Evolutionary conservation across 2,329 filamentous ascomycete species (phyloP), one percentile per base, ranked within the genome.

Genomic region (Colletotrichum horii): DNA sequence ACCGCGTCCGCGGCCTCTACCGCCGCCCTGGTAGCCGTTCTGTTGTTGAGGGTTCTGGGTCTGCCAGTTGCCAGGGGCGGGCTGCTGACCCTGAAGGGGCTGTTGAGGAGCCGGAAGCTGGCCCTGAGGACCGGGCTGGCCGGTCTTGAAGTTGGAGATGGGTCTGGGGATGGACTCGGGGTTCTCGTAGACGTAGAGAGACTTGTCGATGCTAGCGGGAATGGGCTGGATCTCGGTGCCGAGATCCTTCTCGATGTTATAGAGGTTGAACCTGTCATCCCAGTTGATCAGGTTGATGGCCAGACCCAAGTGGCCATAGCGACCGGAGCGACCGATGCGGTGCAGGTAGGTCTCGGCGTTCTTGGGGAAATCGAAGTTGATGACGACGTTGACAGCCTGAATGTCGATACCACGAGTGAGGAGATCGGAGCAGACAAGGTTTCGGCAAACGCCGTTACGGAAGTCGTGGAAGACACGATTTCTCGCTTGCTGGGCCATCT

Each of bases 401-500:
- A 99, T 99, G 87, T 99, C 97, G 82, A 99, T 99, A 92, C 97
- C 97, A 87, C 97, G 96, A 78, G 97, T 99, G 78, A 99, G 91
- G 52, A 99, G 90, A 87, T 99, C 97, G 4, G 97, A 99, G 87
- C 97, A 99, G 78, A 99, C 97, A 48, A 99, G 92, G 84, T 99
- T 99, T 81, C 97, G 95, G 89, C 96, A 98, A 69, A 98, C 96
- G 74, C 97, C 97, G 81, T 98, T 98, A 80, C 97, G 94, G 90
- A 99, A 99, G 84, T 99, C 97, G 87, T 99, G 97, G 89, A 99
- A 99, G 76, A 99, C 97, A 75, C 97, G 95, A 87, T 99, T 99
- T 80, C 97, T 95, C 80, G 96, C 96, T 79, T 97, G 94, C 85
- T 99, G 97, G 62, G 97, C 92, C 97, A 99, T 99, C 83, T 96